Evolutionary conservation across 306 rosid species (phyloP).

Genomic region (Vigna trinervia): DNA sequence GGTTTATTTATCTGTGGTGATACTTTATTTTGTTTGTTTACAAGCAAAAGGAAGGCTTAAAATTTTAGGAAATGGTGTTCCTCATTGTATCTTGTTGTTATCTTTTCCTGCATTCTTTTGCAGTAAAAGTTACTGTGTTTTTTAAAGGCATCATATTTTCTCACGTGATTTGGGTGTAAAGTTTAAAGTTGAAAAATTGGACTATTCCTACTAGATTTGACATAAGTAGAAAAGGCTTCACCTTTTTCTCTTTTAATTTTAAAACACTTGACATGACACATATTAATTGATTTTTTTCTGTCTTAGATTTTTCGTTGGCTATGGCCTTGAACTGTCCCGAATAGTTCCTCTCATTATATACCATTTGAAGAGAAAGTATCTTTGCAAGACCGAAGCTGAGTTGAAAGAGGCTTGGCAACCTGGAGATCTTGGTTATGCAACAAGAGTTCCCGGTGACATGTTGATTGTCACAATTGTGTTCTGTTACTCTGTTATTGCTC

Average conservation of each 20-base stretch:
- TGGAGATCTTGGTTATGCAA: slow-evolving; percentile 82
- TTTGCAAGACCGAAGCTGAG: slow-evolving; percentile 89
- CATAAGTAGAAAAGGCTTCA: neutral
- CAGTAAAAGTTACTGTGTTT: slow-evolving; percentile 18
- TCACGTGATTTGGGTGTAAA: slow-evolving; percentile 1
- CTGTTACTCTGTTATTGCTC: slow-evolving; percentile 90
- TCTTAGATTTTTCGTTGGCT: slow-evolving; percentile 87
- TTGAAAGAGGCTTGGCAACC: slow-evolving; percentile 88
- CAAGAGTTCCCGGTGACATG: slow-evolving; percentile 88
- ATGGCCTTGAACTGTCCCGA: slow-evolving; percentile 92
- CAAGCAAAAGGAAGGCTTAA: neutral
- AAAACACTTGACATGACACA: neutral
- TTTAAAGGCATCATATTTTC: slow-evolving; percentile 3
- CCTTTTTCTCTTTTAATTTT: neutral
- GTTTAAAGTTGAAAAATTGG: neutral
- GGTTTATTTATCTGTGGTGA: slow-evolving; percentile 15
- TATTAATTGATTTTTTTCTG: slow-evolving; percentile 33
- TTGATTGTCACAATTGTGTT: slow-evolving; percentile 76
- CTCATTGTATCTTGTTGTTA: neutral
- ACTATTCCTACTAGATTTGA: neutral
- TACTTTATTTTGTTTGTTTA: slow-evolving; percentile 5
- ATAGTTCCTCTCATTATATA: slow-evolving; percentile 83
- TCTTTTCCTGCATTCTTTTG: slow-evolving; percentile 29
- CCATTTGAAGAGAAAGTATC: slow-evolving; percentile 86
- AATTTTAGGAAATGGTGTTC: slow-evolving; percentile 7